phyloP scores from a whole-genome alignment of 257 asterid genomes.

The Gardenia jasminoides region DNA sequence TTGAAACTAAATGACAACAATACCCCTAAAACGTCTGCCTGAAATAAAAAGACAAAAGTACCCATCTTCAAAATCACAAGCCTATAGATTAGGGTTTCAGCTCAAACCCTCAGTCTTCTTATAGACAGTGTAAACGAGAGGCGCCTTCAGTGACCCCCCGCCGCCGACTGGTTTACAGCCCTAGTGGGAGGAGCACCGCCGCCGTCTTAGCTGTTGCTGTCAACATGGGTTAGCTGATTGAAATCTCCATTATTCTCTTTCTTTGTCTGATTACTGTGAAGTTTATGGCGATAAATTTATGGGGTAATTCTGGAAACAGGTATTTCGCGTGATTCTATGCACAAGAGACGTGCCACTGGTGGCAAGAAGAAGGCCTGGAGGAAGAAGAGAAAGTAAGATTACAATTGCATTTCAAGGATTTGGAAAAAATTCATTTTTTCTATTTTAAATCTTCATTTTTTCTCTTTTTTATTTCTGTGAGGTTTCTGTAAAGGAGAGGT shows the following conservation, averaged over 20 bases:
- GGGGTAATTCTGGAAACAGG: conserved; percentile 28
- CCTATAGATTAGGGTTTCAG: conserved; percentile 24
- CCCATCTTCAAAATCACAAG: not conserved
- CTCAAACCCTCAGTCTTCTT: not conserved
- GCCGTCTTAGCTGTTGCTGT: conserved; percentile 6
- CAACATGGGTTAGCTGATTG: conserved; percentile 22
- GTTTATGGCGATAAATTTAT: not conserved
- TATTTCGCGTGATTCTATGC: conserved; percentile 58
- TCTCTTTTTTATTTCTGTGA: not conserved
- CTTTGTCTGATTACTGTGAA: not conserved
- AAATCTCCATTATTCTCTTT: not conserved
- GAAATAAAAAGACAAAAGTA: conserved; percentile 1
- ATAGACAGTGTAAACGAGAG: not conserved
- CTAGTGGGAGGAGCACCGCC: conserved; percentile 5
- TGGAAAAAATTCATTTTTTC: not conserved
- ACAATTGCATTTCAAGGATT: not conserved
- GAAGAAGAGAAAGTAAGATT: conserved; percentile 54
- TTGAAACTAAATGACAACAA: not conserved
- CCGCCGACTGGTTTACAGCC: conserved; percentile 7
- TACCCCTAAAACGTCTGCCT: not conserved
- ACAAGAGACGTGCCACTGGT: conserved; percentile 63
- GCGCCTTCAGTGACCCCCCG: not conserved
- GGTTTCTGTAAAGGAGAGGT: not conserved
- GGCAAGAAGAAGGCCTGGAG: conserved; percentile 62
- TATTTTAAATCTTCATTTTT: too few relatives aligned